These are phyloP conservation scores for Phytophthora macrochlamydospora DNA, from an alignment of 352 stramenopile genomes.

Conservation along the genomic window DNA sequence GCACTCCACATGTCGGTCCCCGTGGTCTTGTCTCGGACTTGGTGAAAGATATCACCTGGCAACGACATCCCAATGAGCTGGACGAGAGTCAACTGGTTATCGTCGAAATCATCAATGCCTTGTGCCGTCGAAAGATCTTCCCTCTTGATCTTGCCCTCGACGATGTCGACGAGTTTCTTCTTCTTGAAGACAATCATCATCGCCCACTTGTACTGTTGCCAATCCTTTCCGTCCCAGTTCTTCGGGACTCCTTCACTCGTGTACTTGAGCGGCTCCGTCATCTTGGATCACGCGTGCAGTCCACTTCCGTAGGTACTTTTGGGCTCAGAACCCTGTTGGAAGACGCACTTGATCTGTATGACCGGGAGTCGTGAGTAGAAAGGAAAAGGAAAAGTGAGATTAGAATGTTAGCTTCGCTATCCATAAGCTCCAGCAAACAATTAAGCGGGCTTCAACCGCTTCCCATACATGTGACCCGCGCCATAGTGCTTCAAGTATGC, in stretches of 20 bases:
- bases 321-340: neutral
- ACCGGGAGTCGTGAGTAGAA: neutral
- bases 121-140: neutral
- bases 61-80: slow-evolving; percentile 3
- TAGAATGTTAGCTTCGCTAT: neutral
- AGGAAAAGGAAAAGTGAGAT: neutral
- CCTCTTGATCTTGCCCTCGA: neutral
- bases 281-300: neutral
- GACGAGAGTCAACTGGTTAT: slow-evolving; percentile 3
- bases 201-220: neutral
- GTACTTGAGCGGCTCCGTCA: neutral
- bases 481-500: neutral
- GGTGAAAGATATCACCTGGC: slow-evolving; percentile 5
- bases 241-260: neutral
- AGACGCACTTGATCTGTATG: neutral
- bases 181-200: neutral
- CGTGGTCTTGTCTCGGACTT: neutral
- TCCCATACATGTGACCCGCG: neutral
- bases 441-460: neutral
- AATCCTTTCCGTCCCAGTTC: neutral
- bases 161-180: neutral
- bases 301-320: neutral
- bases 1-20: slow-evolving; percentile 8
- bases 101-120: neutral
- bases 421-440: neutral